Evolutionary conservation across 257 asterid genomes (phyloP), one percentile per base, ranked within the genome.

Genomic region (Lithospermum erythrorhizon): DNA sequence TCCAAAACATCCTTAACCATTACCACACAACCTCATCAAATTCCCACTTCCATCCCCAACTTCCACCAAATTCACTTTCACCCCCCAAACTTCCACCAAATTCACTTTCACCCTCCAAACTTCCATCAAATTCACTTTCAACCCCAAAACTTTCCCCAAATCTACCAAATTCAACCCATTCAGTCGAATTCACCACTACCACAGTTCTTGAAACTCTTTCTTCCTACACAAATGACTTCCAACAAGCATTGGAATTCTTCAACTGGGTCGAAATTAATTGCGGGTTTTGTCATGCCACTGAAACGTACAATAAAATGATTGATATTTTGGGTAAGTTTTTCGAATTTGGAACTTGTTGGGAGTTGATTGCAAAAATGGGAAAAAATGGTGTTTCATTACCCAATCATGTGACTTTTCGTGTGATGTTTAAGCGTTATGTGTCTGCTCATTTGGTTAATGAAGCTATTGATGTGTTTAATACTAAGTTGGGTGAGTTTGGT

Each of bases 241-340:
- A 80, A 66, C 80, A 66, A 18, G 95, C 95, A 3, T 15, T 86
- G 22, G 98, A 91, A 65, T 91, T 88, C 86, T 91, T 88, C 88
- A 69, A 76, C 47, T 91, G 98, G 98, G 85, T 71, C 0, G 95
- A 88, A 73, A 68, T 52, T 3, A 72, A 72, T 47, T 63, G 69
- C 6, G 89, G 88, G 57, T 86, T 83, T 64, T 73, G 49, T 2
- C 98, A 91, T 82, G 76, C 82, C 53, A 77, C 87, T 22, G 80
- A 79, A 62, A 82, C 90, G 3, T 83, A 79, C 73, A 91, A 88
- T 65, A 74, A 74, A 54, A n/a, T 82, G 11, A 79, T 88, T 55
- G 93, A 81, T 76, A 80, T 83, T 65, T 87, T 88, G 7, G 96
- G 95, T 68, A 91, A 88, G 88, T 79, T 72, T 65, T 91, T 85